Conservation (phyloP, 495 filamentous ascomycete genomes). For the Immersiella caudata region DNA sequence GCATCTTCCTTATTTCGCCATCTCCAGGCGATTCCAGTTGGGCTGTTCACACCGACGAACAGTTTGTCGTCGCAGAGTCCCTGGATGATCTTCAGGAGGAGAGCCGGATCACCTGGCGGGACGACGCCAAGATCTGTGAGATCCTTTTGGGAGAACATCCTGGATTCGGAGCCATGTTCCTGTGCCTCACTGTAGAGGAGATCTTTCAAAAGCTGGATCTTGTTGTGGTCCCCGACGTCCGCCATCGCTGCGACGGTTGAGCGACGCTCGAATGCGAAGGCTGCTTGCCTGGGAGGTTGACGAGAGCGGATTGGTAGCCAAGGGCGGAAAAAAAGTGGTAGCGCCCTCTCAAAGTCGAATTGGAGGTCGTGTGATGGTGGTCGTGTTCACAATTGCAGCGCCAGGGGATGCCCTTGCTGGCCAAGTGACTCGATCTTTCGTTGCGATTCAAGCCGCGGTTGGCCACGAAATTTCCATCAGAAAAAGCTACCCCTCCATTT, state of each 20-base stretch:
- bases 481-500: conserved; percentile 32
- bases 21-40: conserved; percentile 64
- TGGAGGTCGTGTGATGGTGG: not conserved
- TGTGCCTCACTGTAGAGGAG: conserved; percentile 37
- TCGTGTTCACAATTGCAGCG: not conserved
- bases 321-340: not conserved
- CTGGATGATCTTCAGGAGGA: conserved; percentile 64
- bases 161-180: conserved; percentile 47
- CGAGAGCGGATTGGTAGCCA: not conserved
- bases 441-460: conserved; percentile 8
- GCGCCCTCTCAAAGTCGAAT: not conserved
- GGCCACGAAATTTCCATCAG: conserved; percentile 27
- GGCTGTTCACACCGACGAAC: conserved; percentile 61
- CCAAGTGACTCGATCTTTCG: not conserved
- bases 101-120: conserved; percentile 58
- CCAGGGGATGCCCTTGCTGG: not conserved
- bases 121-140: conserved; percentile 63
- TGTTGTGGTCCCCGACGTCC: conserved; percentile 25
- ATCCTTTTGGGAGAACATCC: conserved; percentile 68
- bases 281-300: not conserved
- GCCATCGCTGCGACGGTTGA: conserved; percentile 24
- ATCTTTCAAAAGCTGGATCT: conserved; percentile 38
- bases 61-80: conserved; percentile 66
- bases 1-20: conserved; percentile 69
- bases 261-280: conserved; percentile 3